Conservation (phyloP, 257 asterid species). For the Plantago ovata region DNA sequence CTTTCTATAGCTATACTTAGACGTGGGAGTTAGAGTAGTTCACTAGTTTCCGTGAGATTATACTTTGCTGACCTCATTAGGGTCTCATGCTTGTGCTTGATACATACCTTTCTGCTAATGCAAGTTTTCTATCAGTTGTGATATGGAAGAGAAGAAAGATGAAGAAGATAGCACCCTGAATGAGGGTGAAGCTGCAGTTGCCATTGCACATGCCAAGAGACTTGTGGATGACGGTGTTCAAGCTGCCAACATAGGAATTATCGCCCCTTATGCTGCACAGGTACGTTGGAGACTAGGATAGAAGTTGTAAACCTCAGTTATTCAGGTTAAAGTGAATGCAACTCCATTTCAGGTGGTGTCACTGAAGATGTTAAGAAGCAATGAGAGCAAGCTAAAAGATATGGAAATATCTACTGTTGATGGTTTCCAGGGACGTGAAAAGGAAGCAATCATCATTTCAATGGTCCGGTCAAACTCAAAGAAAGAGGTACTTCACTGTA, state of each 20-base stretch:
- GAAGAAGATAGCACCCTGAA: conserved; percentile 91
- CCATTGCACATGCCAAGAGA: conserved; percentile 86
- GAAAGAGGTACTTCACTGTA: conserved; percentile 62
- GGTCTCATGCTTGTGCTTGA: background rate
- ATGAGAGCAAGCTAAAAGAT: conserved; percentile 70
- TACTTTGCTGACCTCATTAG: conserved; percentile 7
- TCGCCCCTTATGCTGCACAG: conserved; percentile 96
- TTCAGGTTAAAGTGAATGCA: conserved; percentile 8
- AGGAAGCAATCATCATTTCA: conserved; percentile 93
- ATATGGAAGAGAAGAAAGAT: conserved; percentile 97
- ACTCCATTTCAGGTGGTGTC: conserved; percentile 58
- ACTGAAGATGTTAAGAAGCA: conserved; percentile 72
- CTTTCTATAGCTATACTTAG: conserved; percentile 4
- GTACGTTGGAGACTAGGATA: conserved; percentile 25
- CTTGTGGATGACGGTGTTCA: conserved; percentile 80
- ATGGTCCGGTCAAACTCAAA: conserved; percentile 95
- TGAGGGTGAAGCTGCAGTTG: conserved; percentile 91
- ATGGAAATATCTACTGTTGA: conserved; percentile 94
- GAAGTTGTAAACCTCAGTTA: conserved; percentile 9
- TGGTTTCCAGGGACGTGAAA: conserved; percentile 98
- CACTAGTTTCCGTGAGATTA: background rate
- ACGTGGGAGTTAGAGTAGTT: conserved; percentile 7
- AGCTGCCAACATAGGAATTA: conserved; percentile 79
- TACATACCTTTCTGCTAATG: background rate
- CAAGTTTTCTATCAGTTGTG: conserved; percentile 53